Evolutionary conservation across 2,329 filamentous ascomycete genomes (phyloP).

Genomic region (Xylaria multiplex): DNA sequence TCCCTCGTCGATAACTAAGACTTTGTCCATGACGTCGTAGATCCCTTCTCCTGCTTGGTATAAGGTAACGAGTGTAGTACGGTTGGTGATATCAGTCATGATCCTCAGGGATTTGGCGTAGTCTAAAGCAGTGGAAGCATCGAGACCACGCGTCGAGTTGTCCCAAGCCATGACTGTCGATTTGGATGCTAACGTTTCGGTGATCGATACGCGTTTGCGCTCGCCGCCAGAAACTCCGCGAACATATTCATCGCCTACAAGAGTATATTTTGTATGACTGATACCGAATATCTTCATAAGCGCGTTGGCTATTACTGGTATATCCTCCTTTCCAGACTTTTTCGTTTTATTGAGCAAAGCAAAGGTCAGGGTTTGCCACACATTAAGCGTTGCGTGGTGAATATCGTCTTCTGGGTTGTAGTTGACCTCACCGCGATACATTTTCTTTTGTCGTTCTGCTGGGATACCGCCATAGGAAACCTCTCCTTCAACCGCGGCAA

Average conservation of each 20-base stretch:
- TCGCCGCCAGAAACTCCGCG: conserved; percentile 84
- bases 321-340: conserved; percentile 70
- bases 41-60: conserved; percentile 59
- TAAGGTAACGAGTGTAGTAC: conserved; percentile 58
- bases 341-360: conserved; percentile 79
- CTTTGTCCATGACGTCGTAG: conserved; percentile 75
- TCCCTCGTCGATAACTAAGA: conserved; percentile 78
- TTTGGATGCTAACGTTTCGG: conserved; percentile 79
- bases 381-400: conserved; percentile 78
- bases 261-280: conserved; percentile 76
- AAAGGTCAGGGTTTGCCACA: conserved; percentile 81
- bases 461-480: conserved; percentile 78
- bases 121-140: conserved; percentile 81
- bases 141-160: conserved; percentile 81
- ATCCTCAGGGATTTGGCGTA: conserved; percentile 76
- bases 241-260: conserved; percentile 77
- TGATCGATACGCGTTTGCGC: conserved; percentile 81
- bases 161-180: conserved; percentile 81
- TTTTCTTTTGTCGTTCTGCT: conserved; percentile 72
- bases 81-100: conserved; percentile 80
- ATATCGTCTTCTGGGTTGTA: conserved; percentile 82
- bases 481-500: conserved; percentile 73
- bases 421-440: conserved; percentile 79
- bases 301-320: conserved; percentile 74
- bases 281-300: conserved; percentile 83